Base-by-base conservation (phyloP, 2,329 filamentous ascomycete species). In the Ophidiomyces ophidiicola region DNA sequence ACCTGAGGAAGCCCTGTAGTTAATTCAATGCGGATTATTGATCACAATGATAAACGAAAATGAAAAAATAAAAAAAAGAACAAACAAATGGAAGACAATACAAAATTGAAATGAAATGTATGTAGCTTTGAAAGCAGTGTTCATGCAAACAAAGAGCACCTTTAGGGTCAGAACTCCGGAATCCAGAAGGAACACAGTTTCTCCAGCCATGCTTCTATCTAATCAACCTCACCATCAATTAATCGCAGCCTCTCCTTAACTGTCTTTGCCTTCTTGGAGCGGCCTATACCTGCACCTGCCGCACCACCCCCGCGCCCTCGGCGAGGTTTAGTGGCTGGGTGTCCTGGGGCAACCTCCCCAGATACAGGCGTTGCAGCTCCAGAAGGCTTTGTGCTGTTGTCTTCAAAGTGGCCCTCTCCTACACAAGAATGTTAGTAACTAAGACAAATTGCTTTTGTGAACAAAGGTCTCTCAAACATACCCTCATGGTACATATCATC, bases 401-500 rank as follows among this genome's bases (percentile, higher is more conserved):
- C 86, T 51, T 96, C 88, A 62, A 98, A 98, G 58, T 94, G 78
- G 44, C 90, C 90, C 70, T 98, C 90, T 53, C 88, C 88, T 96
- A 54, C 38, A 45, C 64, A 18, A 36, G 41, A 26, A 43, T 25
- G 24, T 36, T 15, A 34, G 41, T 53, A 36, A 50, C 44, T 35
- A 39, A 21, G 19, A 23, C 43, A 26, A 14, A 17, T 39, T 54
- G 24, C n/a, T 26, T 6, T 26, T 26, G n/a, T 26, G n/a, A n/a
- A 7, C 24, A 26, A 26, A 26, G 24, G 24, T 26, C n/a, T 6
- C 7, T 6, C 24, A 36, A 31, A 66, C 83, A 78, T 61, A 94
- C 90, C 90, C 72, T 98, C 90, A 59, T 98, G 90, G 65, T 98
- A 98, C 83, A 98, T 86, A 57, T 94, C 88, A 59, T 96, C 90